These are phyloP conservation scores for Drechmeria coniospora DNA, from an alignment of 2,329 filamentous ascomycete genomes.

Conservation along the genomic window DNA sequence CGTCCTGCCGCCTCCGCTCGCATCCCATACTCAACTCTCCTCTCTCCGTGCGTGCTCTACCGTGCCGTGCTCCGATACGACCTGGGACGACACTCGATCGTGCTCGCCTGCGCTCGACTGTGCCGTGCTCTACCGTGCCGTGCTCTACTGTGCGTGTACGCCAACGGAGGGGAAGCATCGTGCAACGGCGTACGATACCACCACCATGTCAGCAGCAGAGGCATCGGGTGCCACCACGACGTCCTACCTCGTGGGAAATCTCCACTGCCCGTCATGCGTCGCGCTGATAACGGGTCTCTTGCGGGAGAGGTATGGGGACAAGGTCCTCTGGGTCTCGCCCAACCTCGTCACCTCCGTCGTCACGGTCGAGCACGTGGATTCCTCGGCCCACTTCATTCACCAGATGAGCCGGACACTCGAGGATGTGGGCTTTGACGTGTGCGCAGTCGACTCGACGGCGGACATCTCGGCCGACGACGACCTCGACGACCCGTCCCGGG, in stretches of 20 bases:
- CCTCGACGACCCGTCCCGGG: constrained; percentile 9
- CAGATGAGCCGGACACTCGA: constrained; percentile 32
- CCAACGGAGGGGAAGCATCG: too few species aligned
- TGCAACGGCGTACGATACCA: too few species aligned
- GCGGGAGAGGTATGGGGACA: constrained; percentile 26
- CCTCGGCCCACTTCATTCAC: constrained; percentile 25
- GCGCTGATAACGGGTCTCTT: constrained; percentile 47
- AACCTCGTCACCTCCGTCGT: constrained; percentile 59
- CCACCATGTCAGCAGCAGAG: too few species aligned
- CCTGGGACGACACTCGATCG: too few species aligned
- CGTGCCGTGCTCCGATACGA: too few species aligned
- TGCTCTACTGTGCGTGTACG: too few species aligned
- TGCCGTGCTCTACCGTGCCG: too few species aligned
- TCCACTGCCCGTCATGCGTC: constrained; percentile 67
- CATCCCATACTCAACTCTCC: too few species aligned
- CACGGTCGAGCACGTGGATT: constrained; percentile 37
- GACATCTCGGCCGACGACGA: constrained; percentile 14
- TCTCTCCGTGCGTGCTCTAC: too few species aligned
- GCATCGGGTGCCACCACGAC: constrained; percentile 27
- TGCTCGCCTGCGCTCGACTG: too few species aligned
- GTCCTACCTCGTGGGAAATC: constrained; percentile 53
- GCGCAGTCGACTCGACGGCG: constrained; percentile 26
- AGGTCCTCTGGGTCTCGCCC: constrained; percentile 44
- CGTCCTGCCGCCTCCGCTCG: too few species aligned
- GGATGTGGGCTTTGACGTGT: constrained; percentile 43